Evolutionary conservation across 1,284 basidiomycete genomes (phyloP), one percentile per base, ranked within the genome.

Genomic region (Apiotrichum brassicae): DNA sequence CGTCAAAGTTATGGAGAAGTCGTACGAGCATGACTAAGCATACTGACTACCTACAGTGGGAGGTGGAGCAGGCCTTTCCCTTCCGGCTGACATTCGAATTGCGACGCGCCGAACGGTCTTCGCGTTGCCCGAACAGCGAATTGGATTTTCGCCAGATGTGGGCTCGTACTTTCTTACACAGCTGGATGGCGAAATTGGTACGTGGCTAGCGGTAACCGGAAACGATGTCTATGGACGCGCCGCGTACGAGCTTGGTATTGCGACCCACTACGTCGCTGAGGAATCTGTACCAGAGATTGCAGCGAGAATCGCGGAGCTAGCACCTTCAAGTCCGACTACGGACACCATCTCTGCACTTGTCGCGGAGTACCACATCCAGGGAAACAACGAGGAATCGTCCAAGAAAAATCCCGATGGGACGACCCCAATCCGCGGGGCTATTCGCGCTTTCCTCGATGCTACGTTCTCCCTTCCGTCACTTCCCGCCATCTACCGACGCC

Each of bases 111-210:
- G 86, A 25, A 97, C 94, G 1, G 54, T 80, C 1, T 88, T 92
- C 67, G 87, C 92, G 14, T 97, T 97, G 93, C 95, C 95, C 22
- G 92, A 97, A 74, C 87, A 87, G 13, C 88, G 87, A 64, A 92
- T 93, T 58, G 90, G 76, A 1, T 75, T 74, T 46, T 59, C 69
- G 3, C 72, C 72, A 9, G 72, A 73, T 48, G 92, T 98, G 38
- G 95, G 94, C 24, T 91, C 82, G 58, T 87, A 85, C 74, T 92
- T 89, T 73, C 77, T 98, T 41, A 83, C 89, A 20, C 81, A 85
- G 59, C 75, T 97, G 48, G 95, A 99, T 66, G 95, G 95, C 13
- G 78, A 87, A 57, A 70, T 97, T 46, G 95, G 95, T 26, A 86
- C 88, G 18, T 99, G 95, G 77, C 81, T 98, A 46, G 88, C 84